phyloP scores from a whole-genome alignment of 2,329 filamentous ascomycete genomes.

The Fusarium napiforme region DNA sequence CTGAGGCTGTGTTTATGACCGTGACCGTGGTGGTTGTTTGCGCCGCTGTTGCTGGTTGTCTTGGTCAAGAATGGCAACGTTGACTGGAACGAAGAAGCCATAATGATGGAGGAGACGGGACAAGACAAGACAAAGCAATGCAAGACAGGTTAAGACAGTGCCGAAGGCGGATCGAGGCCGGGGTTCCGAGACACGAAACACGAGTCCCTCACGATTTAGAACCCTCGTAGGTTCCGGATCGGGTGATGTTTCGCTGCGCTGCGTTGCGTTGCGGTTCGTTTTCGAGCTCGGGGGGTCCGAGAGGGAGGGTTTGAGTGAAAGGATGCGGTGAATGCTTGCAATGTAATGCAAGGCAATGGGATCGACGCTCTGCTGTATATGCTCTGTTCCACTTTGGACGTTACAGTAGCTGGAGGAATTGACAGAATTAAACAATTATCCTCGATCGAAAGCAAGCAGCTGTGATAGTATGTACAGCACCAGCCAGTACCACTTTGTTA shows the following conservation, averaged over 20 bases:
- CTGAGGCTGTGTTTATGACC: conserved; percentile 51
- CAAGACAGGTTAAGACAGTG: conserved; percentile 10
- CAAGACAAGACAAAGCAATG: conserved; percentile 4
- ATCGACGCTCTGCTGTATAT: conserved; percentile 22
- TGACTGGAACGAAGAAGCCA: conserved; percentile 47
- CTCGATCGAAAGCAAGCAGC: conserved; percentile 2
- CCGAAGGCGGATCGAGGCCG: conserved; percentile 24
- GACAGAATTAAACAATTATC: conserved; percentile 6
- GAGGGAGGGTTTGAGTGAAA: conserved; percentile 23
- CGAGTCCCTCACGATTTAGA: conserved; percentile 15
- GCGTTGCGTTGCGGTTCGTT: conserved; percentile 2
- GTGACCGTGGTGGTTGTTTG: conserved; percentile 5
- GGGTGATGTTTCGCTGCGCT: conserved; percentile 29
- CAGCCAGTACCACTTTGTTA: conserved; percentile 1
- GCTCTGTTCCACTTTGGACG: conserved; percentile 33
- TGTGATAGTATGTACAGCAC: conserved; percentile 5
- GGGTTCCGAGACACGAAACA: conserved; percentile 30
- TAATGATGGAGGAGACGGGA: conserved; percentile 28
- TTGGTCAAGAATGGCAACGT: conserved; percentile 57
- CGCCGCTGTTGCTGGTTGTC: conserved; percentile 39
- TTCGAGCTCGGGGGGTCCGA: conserved; percentile 28
- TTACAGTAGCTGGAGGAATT: conserved; percentile 11
- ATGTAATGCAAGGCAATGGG: conserved; percentile 31
- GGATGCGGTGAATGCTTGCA: conserved; percentile 39
- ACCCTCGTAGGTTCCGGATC: conserved; percentile 38